Conservation (phyloP, 2,329 filamentous ascomycete genomes). For the Colletotrichum godetiae region DNA sequence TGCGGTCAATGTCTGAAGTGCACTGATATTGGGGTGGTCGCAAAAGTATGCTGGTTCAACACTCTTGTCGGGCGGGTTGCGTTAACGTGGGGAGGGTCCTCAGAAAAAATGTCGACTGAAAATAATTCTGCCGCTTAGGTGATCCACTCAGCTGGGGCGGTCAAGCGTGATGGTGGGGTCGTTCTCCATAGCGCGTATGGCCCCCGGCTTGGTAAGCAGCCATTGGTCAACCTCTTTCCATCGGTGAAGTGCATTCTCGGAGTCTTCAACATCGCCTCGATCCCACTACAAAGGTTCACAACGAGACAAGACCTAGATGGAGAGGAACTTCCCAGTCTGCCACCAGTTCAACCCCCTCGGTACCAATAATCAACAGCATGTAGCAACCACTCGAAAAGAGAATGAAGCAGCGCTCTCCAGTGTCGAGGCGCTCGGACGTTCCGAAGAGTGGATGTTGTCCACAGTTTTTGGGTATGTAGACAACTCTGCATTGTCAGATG, state of each 20-base stretch:
- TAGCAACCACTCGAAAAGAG: no score
- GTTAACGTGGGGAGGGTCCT: constrained; percentile 13
- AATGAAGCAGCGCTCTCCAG: no score
- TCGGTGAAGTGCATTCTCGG: background rate
- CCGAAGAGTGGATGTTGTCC: background rate
- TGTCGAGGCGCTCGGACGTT: no score
- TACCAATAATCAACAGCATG: no score
- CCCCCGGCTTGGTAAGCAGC: background rate
- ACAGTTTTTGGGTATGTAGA: background rate
- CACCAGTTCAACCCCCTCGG: no score
- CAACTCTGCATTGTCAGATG: accelerated
- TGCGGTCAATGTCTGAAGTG: background rate
- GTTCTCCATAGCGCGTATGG: background rate
- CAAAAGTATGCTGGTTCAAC: constrained; percentile 13
- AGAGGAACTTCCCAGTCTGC: no score
- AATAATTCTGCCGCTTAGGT: constrained; percentile 33
- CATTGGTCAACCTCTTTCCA: background rate
- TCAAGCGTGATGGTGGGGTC: background rate
- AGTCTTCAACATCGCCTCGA: background rate
- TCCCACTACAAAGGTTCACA: background rate
- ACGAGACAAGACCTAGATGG: no score
- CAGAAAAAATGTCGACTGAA: constrained; percentile 21
- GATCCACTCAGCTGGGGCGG: background rate
- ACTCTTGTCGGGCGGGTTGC: constrained; percentile 8
- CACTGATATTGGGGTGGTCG: background rate